A percentile compares a stretch with the other conserved stretches of the same genome.
Conservation (phyloP, 768 basidiomycete genomes). For the Collybia mongolica region DNA sequence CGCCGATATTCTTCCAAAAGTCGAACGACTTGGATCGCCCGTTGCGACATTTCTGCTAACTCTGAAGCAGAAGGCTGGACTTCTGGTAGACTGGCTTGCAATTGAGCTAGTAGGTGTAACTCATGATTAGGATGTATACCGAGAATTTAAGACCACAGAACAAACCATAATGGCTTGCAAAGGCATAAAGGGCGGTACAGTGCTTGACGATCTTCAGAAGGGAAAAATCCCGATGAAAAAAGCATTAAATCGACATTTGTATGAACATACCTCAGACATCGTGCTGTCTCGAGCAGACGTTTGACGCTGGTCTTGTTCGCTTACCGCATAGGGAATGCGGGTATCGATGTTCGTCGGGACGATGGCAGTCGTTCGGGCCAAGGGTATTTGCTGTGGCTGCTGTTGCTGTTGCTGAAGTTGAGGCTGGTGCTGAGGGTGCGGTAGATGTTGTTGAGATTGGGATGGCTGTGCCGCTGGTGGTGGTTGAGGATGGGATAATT, state of each 20-base stretch:
- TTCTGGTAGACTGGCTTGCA: conserved; percentile 46
- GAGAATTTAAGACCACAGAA: conserved; percentile 5
- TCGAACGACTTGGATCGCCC: conserved; percentile 64
- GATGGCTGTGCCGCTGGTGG: conserved; percentile 4
- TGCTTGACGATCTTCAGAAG: conserved; percentile 55
- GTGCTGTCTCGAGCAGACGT: conserved; percentile 33
- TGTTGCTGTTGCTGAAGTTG: conserved; percentile 22
- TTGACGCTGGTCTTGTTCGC: conserved; percentile 32
- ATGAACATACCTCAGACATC: conserved; percentile 40
- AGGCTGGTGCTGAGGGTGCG: conserved; percentile 13
- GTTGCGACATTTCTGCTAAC: conserved; percentile 66
- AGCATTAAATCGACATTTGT: not conserved
- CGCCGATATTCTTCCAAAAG: conserved; percentile 63
- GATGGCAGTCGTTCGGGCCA: conserved; percentile 38
- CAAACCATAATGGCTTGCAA: conserved; percentile 69
- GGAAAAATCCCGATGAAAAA: conserved; percentile 8
- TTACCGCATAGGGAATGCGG: conserved; percentile 30
- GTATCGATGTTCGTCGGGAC: conserved; percentile 42
- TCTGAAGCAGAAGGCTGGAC: conserved; percentile 55
- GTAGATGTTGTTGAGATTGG: conserved; percentile 4
- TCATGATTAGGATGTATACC: conserved; percentile 6
- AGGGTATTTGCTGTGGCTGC: conserved; percentile 25
- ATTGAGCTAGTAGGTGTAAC: conserved; percentile 29
- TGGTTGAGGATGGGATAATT: conserved; percentile 10
- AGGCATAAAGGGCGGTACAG: conserved; percentile 59